phyloP scores from a whole-genome alignment of 2,329 filamentous ascomycete genomes.

The Ceratocystis smalleyi region DNA sequence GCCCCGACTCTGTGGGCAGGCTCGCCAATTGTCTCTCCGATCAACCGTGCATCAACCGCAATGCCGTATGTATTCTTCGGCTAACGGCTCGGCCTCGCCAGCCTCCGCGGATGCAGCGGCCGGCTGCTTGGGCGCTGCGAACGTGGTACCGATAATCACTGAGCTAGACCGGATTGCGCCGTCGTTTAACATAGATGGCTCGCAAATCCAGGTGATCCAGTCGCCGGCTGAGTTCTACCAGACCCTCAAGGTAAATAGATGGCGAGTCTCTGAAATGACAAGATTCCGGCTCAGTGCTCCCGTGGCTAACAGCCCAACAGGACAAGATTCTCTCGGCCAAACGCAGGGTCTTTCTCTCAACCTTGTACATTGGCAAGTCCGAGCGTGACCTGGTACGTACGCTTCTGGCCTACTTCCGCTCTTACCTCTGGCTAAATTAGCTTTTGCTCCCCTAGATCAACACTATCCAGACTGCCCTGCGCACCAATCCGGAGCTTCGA shows the following conservation, averaged over 20 bases:
- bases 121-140: slow-evolving; percentile 21
- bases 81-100: neutral
- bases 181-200: slow-evolving; percentile 72
- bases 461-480: slow-evolving; percentile 59
- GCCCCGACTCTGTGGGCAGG: neutral
- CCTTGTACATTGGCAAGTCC: slow-evolving; percentile 86
- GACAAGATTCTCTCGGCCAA: slow-evolving; percentile 68
- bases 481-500: slow-evolving; percentile 56
- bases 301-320: slow-evolving; percentile 27
- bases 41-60: neutral
- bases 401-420: slow-evolving; percentile 10
- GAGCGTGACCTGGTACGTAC: slow-evolving; percentile 61
- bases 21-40: neutral
- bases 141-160: slow-evolving; percentile 38
- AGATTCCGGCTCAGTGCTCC: neutral
- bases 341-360: slow-evolving; percentile 77
- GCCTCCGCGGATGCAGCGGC: slow-evolving; percentile 18
- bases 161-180: slow-evolving; percentile 83
- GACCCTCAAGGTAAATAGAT: slow-evolving; percentile 57
- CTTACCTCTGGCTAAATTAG: slow-evolving; percentile 8
- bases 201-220: slow-evolving; percentile 62
- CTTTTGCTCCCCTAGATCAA: slow-evolving; percentile 39
- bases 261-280: neutral
- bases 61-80: slow-evolving; percentile 9
- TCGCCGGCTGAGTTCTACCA: slow-evolving; percentile 83